Evolutionary conservation across 805 yeast genomes (phyloP).

Genomic region (Kodamaea kaohsiungensis): DNA sequence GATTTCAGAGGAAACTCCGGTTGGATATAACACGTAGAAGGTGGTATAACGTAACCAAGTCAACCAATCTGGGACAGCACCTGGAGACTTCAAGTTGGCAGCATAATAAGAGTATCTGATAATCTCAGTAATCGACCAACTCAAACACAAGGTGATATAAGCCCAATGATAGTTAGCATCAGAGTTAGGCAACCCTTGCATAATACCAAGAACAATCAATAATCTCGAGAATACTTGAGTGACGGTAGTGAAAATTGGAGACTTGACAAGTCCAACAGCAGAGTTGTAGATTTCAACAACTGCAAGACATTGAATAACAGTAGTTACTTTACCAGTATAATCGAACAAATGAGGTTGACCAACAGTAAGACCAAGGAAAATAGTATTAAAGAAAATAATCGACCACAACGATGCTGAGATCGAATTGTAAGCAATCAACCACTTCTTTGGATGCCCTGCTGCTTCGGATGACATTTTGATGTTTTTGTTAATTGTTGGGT

Average conservation of each 20-base stretch:
- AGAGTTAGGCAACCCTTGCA: conserved; percentile 70
- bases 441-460: conserved; percentile 27
- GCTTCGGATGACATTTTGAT: background rate
- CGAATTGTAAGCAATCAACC: conserved; percentile 45
- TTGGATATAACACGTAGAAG: conserved; percentile 81
- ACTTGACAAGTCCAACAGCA: conserved; percentile 73
- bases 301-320: conserved; percentile 76
- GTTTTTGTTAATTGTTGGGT: conserved; percentile 4
- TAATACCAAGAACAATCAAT: conserved; percentile 79
- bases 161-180: conserved; percentile 61
- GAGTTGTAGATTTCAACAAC: conserved; percentile 80
- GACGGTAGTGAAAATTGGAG: conserved; percentile 80
- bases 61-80: conserved; percentile 56
- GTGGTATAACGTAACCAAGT: conserved; percentile 79
- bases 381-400: conserved; percentile 39
- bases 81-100: conserved; percentile 52
- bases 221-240: conserved; percentile 88
- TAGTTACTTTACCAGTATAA: conserved; percentile 57
- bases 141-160: conserved; percentile 66
- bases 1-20: conserved; percentile 89
- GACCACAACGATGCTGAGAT: conserved; percentile 45
- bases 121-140: conserved; percentile 96
- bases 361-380: conserved; percentile 31
- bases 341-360: conserved; percentile 72
- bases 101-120: conserved; percentile 90